Base-by-base conservation (phyloP, 2,329 filamentous ascomycete genomes). In the Colletotrichum eleusines region DNA sequence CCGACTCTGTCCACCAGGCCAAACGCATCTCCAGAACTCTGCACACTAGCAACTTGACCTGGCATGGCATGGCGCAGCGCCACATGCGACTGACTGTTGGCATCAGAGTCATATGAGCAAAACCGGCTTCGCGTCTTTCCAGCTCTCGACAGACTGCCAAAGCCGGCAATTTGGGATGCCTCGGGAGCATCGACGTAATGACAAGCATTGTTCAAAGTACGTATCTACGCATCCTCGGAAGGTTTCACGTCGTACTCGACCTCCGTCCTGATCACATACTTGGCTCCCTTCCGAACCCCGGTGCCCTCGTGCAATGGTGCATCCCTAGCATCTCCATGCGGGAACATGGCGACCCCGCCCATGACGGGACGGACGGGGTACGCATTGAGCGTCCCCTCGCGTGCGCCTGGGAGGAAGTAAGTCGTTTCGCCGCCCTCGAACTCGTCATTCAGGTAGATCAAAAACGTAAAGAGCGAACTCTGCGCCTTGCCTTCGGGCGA, bases 361-460 rank as follows among this genome's bases (percentile, higher is more conserved):
- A 92, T 91, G 12, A 92, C 87, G 0, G 91, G 91, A 66, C 88
- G 87, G 0, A 93, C 87, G 0, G 90, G 89, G 74, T 92, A 92
- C 0, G 91, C 91, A 74, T 93, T 92, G 73, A 93, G 84, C 0
- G 85, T 85, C 0, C 91, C 91, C 72, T 93, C 91, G 23, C 85
- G 83, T 0, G 86, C 83, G 5, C 87, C 89, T 0, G 91, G 91
- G 5, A 92, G 78, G 78, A 93, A 93, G 75, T 91, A 93, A 0
- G 90, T 92, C 0, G 91, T 93, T 78, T 93, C 90, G 31, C 91
- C 91, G 12, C 89, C 90, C 73, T 91, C 88, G 63, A 93, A 93
- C 68, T 93, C 90, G 72, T 92, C 90, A 60, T 92, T 92, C 2
- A 92, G 82, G 74, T 92, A 92, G 2, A 92, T 84, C 20, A 92